Conservation (phyloP, 768 basidiomycete species). For the Termitomyces heimii region DNA sequence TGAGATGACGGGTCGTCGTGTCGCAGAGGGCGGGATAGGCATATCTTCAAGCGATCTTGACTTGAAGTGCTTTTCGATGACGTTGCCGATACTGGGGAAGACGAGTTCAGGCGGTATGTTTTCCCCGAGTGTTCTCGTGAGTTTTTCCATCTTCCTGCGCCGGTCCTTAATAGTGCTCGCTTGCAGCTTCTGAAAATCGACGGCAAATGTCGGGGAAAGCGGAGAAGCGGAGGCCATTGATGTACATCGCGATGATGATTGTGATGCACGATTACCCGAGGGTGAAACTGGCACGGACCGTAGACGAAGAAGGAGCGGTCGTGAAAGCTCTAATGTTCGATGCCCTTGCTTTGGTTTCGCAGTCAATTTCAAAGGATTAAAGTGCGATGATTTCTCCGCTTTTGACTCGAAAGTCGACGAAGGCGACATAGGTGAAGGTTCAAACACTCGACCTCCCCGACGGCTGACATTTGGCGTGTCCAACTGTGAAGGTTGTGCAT, state of each 20-base stretch:
- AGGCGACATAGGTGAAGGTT: constrained; percentile 14
- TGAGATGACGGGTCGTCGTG: constrained; percentile 5
- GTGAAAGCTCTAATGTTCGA: constrained; percentile 11
- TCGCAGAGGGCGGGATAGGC: neutral
- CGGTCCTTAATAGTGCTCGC: constrained; percentile 30
- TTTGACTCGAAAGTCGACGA: constrained; percentile 7
- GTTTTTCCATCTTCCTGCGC: constrained; percentile 39
- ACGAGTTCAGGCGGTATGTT: constrained; percentile 45
- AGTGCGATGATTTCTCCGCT: neutral
- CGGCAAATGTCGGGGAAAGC: constrained; percentile 17
- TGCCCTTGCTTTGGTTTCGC: constrained; percentile 10
- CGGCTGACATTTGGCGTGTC: constrained; percentile 10
- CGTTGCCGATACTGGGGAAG: constrained; percentile 14
- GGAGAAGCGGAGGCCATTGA: constrained; percentile 14
- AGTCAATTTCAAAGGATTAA: neutral
- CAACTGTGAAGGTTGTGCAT: neutral
- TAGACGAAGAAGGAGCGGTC: constrained; percentile 14
- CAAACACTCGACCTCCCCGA: constrained; percentile 17
- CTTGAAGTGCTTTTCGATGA: neutral
- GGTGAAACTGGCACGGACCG: constrained; percentile 13
- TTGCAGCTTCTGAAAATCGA: constrained; percentile 13
- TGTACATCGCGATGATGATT: constrained; percentile 9
- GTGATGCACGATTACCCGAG: constrained; percentile 11
- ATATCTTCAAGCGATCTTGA: neutral
- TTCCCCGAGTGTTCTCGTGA: constrained; percentile 46